Evolutionary conservation across 257 asterid genomes (phyloP).

Genomic region (Scutellaria baicalensis): DNA sequence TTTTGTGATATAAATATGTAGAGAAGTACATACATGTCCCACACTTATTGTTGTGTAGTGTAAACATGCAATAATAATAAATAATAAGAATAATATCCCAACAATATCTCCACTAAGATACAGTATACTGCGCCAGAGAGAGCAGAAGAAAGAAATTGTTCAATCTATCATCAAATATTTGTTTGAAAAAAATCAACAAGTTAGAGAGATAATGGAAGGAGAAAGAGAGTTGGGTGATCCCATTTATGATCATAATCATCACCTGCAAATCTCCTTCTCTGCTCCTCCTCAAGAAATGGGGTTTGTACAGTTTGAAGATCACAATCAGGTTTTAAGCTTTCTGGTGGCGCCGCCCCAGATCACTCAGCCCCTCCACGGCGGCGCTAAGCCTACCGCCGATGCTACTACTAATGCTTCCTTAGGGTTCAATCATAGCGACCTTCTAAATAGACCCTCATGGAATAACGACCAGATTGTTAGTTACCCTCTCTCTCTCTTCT

Average conservation of each 20-base stretch:
- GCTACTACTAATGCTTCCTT: slow-evolving; percentile 26
- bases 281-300: slow-evolving; percentile 51
- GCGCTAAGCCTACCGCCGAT: slow-evolving; percentile 18
- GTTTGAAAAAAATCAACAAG: slow-evolving; percentile 5
- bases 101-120: slow-evolving; percentile 21
- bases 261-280: slow-evolving; percentile 35
- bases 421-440: slow-evolving; percentile 51
- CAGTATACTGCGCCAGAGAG: neutral
- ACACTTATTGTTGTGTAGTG: slow-evolving; percentile 23
- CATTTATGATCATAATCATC: slow-evolving; percentile 44
- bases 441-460: slow-evolving; percentile 55
- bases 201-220: slow-evolving; percentile 38
- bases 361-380: slow-evolving; percentile 20
- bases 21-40: neutral
- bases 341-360: slow-evolving; percentile 29
- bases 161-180: slow-evolving; percentile 27
- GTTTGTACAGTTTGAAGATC: slow-evolving; percentile 63
- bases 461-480: slow-evolving; percentile 48
- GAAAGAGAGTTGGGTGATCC: slow-evolving; percentile 44
- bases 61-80: slow-evolving; percentile 41
- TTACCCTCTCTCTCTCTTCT: neutral
- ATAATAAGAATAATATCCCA: neutral
- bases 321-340: slow-evolving; percentile 51
- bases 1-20: neutral
- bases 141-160: slow-evolving; percentile 15